Conservation (phyloP, 1,139 yeast species). For the Debaryomyces sp. region DNA sequence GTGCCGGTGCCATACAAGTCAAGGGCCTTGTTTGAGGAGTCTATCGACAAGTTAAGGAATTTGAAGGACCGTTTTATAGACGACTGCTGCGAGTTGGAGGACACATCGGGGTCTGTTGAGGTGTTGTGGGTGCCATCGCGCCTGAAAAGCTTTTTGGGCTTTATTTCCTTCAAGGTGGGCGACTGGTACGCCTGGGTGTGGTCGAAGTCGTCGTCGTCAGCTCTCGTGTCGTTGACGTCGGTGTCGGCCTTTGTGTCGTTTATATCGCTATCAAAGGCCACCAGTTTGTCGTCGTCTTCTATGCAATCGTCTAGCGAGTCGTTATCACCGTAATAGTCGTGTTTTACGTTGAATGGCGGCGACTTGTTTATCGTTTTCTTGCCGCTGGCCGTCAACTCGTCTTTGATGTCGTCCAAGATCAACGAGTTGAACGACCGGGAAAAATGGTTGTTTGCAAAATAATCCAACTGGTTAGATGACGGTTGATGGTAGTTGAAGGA, state of each 20-base stretch:
- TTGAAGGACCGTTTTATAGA: conserved; percentile 51
- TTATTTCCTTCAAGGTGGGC: conserved; percentile 13
- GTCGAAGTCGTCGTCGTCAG: conserved; percentile 20
- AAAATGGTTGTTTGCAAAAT: conserved; percentile 44
- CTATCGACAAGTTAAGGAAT: conserved; percentile 49
- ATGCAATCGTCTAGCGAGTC: conserved; percentile 24
- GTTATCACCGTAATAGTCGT: conserved; percentile 28
- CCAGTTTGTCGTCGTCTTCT: conserved; percentile 14
- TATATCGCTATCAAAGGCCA: conserved; percentile 7
- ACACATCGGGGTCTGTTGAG: conserved; percentile 6
- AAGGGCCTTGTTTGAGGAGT: conserved; percentile 19
- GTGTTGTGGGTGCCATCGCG: conserved; percentile 4
- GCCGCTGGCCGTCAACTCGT: conserved; percentile 17
- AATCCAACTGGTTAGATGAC: conserved; percentile 27
- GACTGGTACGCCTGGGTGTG: conserved; percentile 14
- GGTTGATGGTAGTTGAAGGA: neutral
- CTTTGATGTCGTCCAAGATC: conserved; percentile 43
- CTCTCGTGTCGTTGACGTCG: conserved; percentile 16
- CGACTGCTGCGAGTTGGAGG: conserved; percentile 14
- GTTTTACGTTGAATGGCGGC: conserved; percentile 48
- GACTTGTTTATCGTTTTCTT: conserved; percentile 37
- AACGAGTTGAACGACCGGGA: conserved; percentile 50
- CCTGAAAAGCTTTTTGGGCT: conserved; percentile 12
- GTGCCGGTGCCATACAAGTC: conserved; percentile 10
- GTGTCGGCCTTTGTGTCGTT: neutral